phyloP scores from a whole-genome alignment of 805 yeast species.

The Yamadazyma laniorum region DNA sequence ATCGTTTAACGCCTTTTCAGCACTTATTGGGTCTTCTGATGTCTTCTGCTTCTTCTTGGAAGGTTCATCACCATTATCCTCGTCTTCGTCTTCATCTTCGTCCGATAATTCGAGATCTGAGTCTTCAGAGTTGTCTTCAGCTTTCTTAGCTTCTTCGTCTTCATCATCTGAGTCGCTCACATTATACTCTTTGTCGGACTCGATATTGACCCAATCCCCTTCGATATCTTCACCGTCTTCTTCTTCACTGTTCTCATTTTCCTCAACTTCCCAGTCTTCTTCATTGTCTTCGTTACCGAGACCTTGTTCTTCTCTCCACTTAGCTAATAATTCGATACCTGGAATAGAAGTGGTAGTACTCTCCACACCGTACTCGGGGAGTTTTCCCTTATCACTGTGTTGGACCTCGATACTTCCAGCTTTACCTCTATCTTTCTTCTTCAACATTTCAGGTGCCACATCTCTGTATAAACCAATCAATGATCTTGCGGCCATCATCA shows the following conservation, averaged over 20 bases:
- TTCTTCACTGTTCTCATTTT: constrained; percentile 37
- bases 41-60: constrained; percentile 22
- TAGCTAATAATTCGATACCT: constrained; percentile 84
- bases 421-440: constrained; percentile 90
- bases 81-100: constrained; percentile 24
- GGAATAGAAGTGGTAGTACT: constrained; percentile 69
- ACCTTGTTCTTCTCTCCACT: constrained; percentile 73
- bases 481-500: constrained; percentile 89
- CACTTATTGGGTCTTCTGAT: constrained; percentile 23
- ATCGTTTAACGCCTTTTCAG: constrained; percentile 34
- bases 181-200: constrained; percentile 73
- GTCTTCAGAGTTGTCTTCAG: constrained; percentile 21
- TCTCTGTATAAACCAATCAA: constrained; percentile 86
- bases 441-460: constrained; percentile 94
- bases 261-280: constrained; percentile 58
- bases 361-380: constrained; percentile 75
- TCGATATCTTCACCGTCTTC: constrained; percentile 56
- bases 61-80: constrained; percentile 10
- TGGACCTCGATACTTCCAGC: constrained; percentile 80
- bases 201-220: constrained; percentile 91
- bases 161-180: constrained; percentile 53
- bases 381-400: constrained; percentile 47
- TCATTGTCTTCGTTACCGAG: constrained; percentile 46
- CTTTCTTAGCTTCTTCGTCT: constrained; percentile 34
- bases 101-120: constrained; percentile 30